phyloP scores from a whole-genome alignment of 2,329 filamentous ascomycete genomes.

The Hymenoscyphus infarciens region DNA sequence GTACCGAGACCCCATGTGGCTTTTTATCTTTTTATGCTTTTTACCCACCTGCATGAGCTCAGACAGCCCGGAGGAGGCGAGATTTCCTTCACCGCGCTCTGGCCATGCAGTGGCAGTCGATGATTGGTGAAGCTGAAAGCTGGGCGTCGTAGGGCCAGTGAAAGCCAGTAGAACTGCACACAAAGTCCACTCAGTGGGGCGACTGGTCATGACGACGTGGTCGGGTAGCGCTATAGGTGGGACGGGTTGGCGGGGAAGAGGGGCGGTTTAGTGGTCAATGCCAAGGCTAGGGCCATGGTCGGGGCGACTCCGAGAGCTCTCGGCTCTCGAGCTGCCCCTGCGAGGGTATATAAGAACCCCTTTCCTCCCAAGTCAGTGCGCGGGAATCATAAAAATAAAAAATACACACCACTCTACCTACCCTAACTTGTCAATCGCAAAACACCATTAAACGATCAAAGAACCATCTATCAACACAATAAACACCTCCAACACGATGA shows the following conservation, averaged over 20 bases:
- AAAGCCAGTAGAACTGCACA: background rate
- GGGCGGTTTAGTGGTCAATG: background rate
- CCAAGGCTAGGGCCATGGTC: background rate
- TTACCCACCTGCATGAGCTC: background rate
- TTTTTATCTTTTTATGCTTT: too few relatives aligned
- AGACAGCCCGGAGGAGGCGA: background rate
- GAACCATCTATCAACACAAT: background rate
- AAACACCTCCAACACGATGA: background rate
- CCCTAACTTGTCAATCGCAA: background rate
- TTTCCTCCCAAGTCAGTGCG: background rate
- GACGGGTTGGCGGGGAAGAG: constrained; percentile 1
- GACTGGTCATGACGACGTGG: constrained; percentile 8
- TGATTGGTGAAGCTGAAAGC: background rate
- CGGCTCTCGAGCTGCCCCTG: background rate
- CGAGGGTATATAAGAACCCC: constrained; percentile 1
- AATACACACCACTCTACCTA: background rate
- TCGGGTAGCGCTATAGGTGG: background rate
- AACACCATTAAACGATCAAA: background rate
- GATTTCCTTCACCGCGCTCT: background rate
- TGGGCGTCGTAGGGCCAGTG: background rate
- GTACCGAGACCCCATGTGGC: background rate
- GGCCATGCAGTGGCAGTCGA: background rate
- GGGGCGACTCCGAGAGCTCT: background rate
- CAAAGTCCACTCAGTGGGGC: constrained; percentile 1
- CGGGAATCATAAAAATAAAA: background rate